phyloP scores from a whole-genome alignment of 2,329 filamentous ascomycete species.

The Xylaria sp. region DNA sequence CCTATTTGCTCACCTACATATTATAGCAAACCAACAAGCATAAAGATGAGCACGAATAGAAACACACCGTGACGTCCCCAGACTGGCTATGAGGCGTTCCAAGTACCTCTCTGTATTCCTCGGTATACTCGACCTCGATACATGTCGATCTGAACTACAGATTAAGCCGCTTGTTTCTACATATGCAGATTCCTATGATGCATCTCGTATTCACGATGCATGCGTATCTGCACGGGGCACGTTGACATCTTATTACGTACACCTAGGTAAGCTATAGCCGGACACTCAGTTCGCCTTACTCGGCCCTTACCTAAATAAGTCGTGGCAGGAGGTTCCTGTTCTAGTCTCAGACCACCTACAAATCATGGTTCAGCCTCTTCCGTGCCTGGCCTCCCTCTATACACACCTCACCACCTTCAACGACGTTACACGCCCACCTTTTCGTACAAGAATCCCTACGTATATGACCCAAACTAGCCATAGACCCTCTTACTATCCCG shows the following conservation, averaged over 20 bases:
- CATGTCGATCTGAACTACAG: neutral
- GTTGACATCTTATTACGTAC: conserved; percentile 11
- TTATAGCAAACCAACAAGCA: conserved; percentile 29
- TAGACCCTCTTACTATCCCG: neutral
- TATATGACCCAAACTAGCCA: conserved; percentile 8
- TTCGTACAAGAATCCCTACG: neutral
- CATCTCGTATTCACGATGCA: conserved; percentile 13
- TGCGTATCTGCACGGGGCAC: conserved; percentile 25
- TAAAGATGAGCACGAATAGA: conserved; percentile 15
- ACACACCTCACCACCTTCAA: conserved; percentile 17
- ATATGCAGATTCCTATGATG: neutral
- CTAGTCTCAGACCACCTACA: neutral
- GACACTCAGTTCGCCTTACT: neutral
- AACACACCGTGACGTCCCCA: conserved; percentile 5
- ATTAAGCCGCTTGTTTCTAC: conserved; percentile 5
- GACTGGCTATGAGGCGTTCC: conserved; percentile 5
- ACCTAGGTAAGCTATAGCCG: conserved; percentile 30
- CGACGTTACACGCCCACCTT: neutral
- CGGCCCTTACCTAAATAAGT: neutral
- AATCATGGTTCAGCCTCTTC: conserved; percentile 22
- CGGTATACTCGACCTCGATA: conserved; percentile 23
- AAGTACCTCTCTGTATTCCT: conserved; percentile 21
- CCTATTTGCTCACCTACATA: conserved; percentile 28
- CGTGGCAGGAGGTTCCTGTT: neutral
- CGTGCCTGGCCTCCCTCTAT: neutral